phyloP scores from a whole-genome alignment of 2,329 filamentous ascomycete genomes.

The Fusarium lyarnte region DNA sequence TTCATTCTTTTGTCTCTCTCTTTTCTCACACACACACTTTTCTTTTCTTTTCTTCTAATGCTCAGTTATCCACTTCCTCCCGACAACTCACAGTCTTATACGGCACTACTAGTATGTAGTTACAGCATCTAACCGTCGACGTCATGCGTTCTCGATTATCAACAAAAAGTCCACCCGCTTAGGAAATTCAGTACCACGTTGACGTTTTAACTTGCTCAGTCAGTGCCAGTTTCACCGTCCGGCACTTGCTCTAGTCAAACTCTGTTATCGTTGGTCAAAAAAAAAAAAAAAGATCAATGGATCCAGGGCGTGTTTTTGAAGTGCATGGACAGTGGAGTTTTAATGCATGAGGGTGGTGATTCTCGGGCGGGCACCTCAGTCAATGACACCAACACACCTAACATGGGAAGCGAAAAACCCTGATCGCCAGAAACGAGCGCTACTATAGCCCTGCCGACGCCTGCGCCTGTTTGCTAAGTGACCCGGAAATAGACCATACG shows the following conservation, averaged over 20 bases:
- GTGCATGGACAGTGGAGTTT: background rate
- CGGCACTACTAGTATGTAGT: background rate
- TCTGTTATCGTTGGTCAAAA: background rate
- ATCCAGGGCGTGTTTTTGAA: slow-evolving; percentile 6
- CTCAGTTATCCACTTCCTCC: slow-evolving; percentile 4
- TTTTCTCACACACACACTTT: no score
- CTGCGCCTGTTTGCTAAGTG: background rate
- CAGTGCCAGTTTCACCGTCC: slow-evolving; percentile 5
- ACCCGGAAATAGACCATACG: slow-evolving; percentile 32
- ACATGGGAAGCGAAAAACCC: slow-evolving; percentile 19
- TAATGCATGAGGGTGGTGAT: slow-evolving; percentile 11
- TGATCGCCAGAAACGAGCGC: slow-evolving; percentile 31
- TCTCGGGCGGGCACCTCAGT: background rate
- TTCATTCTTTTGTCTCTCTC: background rate
- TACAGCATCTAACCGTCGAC: slow-evolving; percentile 25
- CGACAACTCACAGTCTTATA: background rate
- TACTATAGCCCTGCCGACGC: slow-evolving; percentile 12
- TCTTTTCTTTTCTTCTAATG: background rate
- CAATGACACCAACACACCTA: no score
- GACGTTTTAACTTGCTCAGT: slow-evolving; percentile 5
- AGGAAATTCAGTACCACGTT: background rate
- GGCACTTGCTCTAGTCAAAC: slow-evolving; percentile 21
- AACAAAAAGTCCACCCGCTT: slow-evolving; percentile 3
- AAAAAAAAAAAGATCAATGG: no score
- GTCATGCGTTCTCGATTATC: slow-evolving; percentile 27